Conservation (phyloP, 148 eudicot species). For the Vaccinium myrtillus region DNA sequence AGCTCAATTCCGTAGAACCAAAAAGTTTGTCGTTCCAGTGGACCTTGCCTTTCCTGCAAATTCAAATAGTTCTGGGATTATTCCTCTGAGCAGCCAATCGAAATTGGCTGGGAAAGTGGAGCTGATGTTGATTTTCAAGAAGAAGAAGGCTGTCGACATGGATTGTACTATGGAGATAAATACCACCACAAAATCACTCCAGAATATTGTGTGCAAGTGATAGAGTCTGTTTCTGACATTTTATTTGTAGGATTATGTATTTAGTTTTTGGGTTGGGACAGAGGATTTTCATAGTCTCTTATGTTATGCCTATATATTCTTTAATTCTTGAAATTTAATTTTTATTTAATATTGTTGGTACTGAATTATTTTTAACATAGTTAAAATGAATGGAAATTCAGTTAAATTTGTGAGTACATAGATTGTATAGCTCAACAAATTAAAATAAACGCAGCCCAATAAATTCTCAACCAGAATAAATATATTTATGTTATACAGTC, state of each 20-base stretch:
- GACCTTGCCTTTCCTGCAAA: neutral
- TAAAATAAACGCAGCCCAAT: too few species aligned
- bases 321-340: neutral
- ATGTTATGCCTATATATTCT: neutral
- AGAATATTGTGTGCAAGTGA: neutral
- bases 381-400: too few species aligned
- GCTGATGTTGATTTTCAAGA: conserved; percentile 3
- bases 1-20: conserved; percentile 9
- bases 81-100: neutral
- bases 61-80: neutral
- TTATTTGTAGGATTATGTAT: neutral
- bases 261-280: too few species aligned
- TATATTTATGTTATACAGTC: too few species aligned
- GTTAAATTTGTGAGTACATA: too few species aligned
- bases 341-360: too few species aligned
- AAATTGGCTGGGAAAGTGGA: neutral
- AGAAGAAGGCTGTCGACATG: neutral
- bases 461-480: too few species aligned
- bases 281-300: neutral
- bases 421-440: too few species aligned
- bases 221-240: neutral
- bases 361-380: too few species aligned
- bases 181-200: neutral
- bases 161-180: neutral
- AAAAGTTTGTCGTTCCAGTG: conserved; percentile 6